Evolutionary conservation across 805 yeast genomes (phyloP).

Genomic region (Ogataea ramenticola): DNA sequence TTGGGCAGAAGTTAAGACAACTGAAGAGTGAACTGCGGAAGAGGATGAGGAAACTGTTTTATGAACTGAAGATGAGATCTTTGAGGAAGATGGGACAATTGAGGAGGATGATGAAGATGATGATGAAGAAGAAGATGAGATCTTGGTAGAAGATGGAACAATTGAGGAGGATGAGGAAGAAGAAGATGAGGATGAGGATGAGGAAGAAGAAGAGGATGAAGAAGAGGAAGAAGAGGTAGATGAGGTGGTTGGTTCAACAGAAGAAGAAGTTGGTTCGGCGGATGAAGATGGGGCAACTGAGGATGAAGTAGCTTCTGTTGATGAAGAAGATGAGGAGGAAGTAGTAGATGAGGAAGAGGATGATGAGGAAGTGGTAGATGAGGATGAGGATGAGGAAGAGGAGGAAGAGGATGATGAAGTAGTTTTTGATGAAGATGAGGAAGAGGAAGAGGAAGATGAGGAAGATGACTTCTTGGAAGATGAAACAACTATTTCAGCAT

Average conservation of each 20-base stretch:
- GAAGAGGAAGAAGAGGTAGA: conserved; percentile 1
- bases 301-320: no score
- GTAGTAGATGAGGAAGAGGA: conserved; percentile 8
- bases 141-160: conserved; percentile 9
- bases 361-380: conserved; percentile 21
- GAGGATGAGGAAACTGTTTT: no score
- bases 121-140: conserved; percentile 14
- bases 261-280: conserved; percentile 17
- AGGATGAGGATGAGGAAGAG: conserved; percentile 15
- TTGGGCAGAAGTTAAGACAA: no score
- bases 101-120: conserved; percentile 23
- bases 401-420: conserved; percentile 21
- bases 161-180: conserved; percentile 11
- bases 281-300: conserved; percentile 19
- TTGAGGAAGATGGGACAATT: conserved; percentile 17
- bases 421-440: conserved; percentile 23
- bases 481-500: conserved; percentile 26
- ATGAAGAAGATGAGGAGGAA: not conserved
- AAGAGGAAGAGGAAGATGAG: conserved; percentile 24
- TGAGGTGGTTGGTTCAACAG: conserved; percentile 11
- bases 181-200: conserved; percentile 15
- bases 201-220: not conserved
- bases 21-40: conserved; percentile 12
- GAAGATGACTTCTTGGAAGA: conserved; percentile 24
- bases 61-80: no score